phyloP scores from a whole-genome alignment of 2,329 filamentous ascomycete genomes.

The Berkeleyomyces rouxiae region DNA sequence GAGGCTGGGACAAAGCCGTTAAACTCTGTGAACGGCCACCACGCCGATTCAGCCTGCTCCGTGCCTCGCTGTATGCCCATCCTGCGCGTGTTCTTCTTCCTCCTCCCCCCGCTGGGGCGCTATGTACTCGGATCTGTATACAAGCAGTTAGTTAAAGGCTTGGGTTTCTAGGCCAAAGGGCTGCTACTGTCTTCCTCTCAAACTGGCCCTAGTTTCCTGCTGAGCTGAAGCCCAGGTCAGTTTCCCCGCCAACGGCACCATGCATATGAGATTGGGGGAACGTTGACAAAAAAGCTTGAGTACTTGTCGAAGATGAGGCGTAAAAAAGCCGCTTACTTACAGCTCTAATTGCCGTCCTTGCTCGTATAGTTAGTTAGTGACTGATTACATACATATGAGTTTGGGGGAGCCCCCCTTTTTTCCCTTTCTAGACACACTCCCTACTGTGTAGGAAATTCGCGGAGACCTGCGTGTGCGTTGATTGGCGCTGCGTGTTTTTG shows the following conservation, averaged over 20 bases:
- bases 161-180: background rate
- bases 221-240: background rate
- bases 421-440: background rate
- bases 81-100: no score
- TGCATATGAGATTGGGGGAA: background rate
- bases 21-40: background rate
- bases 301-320: background rate
- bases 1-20: background rate
- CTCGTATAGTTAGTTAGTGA: constrained; percentile 1
- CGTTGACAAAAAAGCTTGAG: background rate
- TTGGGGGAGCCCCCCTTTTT: background rate
- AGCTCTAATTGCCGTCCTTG: background rate
- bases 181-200: background rate
- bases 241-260: background rate
- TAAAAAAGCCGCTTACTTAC: background rate
- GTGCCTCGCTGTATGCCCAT: background rate
- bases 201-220: background rate
- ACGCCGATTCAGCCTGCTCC: background rate
- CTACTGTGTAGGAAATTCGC: background rate
- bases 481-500: background rate
- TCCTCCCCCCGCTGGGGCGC: background rate
- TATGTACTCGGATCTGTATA: no score
- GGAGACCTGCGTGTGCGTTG: background rate
- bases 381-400: background rate
- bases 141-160: no score